Evolutionary conservation across 441 rosid species (phyloP).

Genomic region (Erodium trifolium): DNA sequence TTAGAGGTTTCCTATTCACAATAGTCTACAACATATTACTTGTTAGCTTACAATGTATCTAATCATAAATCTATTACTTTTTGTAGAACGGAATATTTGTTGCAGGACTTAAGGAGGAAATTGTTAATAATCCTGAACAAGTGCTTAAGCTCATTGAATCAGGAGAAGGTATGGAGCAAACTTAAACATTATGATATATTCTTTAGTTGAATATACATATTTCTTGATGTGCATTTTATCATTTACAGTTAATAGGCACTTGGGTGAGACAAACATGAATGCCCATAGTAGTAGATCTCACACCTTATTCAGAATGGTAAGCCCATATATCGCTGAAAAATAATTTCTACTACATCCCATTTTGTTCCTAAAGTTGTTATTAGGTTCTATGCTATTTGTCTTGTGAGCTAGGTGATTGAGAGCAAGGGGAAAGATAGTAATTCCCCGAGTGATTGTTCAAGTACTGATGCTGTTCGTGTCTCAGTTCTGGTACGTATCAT

Average conservation of each 20-base stretch:
- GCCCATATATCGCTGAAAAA: conserved; percentile 8
- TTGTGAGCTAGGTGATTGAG: conserved; percentile 64
- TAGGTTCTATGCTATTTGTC: conserved; percentile 10
- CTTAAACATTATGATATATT: neutral
- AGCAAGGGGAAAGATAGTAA: conserved; percentile 56
- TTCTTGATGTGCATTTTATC: neutral
- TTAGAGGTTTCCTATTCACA: conserved; percentile 51
- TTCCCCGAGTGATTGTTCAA: conserved; percentile 29
- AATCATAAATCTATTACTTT: conserved; percentile 6
- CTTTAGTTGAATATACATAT: neutral
- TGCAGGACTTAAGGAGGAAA: conserved; percentile 79
- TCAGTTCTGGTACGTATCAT: conserved; percentile 63
- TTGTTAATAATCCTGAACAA: conserved; percentile 71
- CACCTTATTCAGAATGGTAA: conserved; percentile 92
- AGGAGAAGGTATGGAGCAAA: conserved; percentile 68
- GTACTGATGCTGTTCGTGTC: conserved; percentile 70
- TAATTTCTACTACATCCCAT: neutral
- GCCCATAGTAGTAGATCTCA: conserved; percentile 91
- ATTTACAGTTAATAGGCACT: conserved; percentile 68
- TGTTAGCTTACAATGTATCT: conserved; percentile 7
- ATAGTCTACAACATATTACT: neutral
- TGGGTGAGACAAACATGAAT: conserved; percentile 96
- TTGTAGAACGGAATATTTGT: conserved; percentile 77
- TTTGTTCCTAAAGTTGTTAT: conserved; percentile 2
- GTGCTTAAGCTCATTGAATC: conserved; percentile 64